Percentiles rank a stretch among this genome's conserved stretches.
phyloP scores from a whole-genome alignment of 371 early-diverging fungal genomes.

The Lichtheimia ornata region DNA sequence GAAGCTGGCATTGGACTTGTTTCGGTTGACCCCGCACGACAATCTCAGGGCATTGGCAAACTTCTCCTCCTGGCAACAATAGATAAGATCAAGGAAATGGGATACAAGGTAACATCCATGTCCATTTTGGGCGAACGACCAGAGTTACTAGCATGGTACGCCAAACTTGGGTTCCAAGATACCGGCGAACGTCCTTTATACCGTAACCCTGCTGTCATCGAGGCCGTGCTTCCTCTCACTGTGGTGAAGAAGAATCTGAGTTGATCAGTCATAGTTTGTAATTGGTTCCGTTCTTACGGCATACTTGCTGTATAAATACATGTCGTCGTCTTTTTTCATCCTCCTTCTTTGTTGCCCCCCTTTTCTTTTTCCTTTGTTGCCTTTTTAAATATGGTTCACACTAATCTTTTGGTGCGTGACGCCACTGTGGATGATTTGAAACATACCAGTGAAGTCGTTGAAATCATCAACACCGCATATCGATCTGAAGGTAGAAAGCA shows the following conservation, averaged over 20 bases:
- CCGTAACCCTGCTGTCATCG: no score
- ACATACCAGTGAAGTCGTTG: conserved; percentile 1
- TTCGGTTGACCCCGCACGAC: conserved; percentile 49
- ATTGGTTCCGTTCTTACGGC: no score
- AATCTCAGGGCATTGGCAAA: conserved; percentile 62
- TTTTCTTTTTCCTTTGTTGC: no score
- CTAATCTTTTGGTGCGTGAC: conserved; percentile 14
- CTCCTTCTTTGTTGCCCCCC: no score
- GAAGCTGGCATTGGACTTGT: conserved; percentile 51
- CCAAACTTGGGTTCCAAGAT: conserved; percentile 54
- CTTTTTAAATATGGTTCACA: not conserved
- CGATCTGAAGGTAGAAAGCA: conserved; percentile 8
- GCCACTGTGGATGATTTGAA: conserved; percentile 16
- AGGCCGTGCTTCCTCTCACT: no score
- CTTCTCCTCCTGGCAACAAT: conserved; percentile 47
- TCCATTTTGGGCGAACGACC: conserved; percentile 52
- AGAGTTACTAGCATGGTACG: conserved; percentile 57
- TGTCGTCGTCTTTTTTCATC: no score
- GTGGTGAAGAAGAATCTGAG: no score
- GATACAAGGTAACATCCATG: conserved; percentile 39
- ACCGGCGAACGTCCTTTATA: conserved; percentile 38
- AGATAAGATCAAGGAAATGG: conserved; percentile 33
- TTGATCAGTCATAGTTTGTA: no score
- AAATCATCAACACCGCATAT: conserved; percentile 17
- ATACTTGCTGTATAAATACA: no score